These are phyloP conservation scores for Beta vulgaris DNA, from an alignment of 148 eudicot species.

Conservation along the genomic window DNA sequence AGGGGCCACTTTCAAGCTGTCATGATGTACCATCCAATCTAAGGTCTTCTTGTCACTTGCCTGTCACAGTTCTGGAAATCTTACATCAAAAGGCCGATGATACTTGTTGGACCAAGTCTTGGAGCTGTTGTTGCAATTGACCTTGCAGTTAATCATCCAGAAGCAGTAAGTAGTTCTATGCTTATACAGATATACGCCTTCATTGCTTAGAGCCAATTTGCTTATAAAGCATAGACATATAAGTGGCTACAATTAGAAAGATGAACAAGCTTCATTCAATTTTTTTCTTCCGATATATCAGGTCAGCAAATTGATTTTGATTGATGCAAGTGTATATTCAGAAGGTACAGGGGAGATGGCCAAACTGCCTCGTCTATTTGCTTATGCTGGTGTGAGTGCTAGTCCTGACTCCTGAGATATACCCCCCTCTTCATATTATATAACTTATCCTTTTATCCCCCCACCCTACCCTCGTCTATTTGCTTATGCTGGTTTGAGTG, in stretches of 20 bases:
- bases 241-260: conserved; percentile 1
- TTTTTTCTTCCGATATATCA: conserved; percentile 25
- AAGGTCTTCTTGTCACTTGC: conserved; percentile 6
- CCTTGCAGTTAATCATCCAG: conserved; percentile 71
- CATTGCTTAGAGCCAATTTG: background rate
- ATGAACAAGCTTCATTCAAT: background rate
- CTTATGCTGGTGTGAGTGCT: conserved; percentile 84
- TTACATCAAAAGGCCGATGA: conserved; percentile 76
- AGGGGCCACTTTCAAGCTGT: background rate
- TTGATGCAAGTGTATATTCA: conserved; percentile 92
- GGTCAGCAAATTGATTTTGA: conserved; percentile 82
- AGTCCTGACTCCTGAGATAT: background rate
- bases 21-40: conserved; percentile 11
- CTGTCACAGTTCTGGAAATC: conserved; percentile 79
- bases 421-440: no score
- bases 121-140: conserved; percentile 93
- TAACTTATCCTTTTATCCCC: no score
- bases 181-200: background rate
- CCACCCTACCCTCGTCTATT: background rate
- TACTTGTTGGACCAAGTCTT: conserved; percentile 91
- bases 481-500: no score
- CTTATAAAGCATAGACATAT: background rate
- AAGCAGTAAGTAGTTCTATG: conserved; percentile 63
- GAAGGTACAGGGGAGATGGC: conserved; percentile 72
- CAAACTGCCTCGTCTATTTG: conserved; percentile 59